Evolutionary conservation across 148 eudicot genomes (phyloP).

Genomic region (Camellia japonica): DNA sequence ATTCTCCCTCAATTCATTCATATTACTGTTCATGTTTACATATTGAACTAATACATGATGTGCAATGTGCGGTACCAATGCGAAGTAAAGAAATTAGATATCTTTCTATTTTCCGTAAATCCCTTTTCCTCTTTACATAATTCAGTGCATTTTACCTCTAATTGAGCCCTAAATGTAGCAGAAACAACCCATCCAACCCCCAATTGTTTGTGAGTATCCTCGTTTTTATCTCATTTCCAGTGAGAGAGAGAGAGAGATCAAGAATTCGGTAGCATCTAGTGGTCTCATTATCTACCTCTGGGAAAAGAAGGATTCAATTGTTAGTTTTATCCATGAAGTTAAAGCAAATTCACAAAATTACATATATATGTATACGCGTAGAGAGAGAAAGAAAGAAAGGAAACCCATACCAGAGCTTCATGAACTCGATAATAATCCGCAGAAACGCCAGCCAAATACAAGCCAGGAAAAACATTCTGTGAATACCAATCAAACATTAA

Average conservation of each 20-base stretch:
- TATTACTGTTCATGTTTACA: constrained; percentile 9
- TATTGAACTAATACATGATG: background rate
- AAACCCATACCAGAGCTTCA: constrained; percentile 31
- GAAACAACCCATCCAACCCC: background rate
- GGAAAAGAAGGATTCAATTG: background rate
- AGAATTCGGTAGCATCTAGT: background rate
- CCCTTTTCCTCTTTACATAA: constrained; percentile 29
- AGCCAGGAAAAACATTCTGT: constrained; percentile 60
- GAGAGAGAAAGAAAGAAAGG: too few species aligned
- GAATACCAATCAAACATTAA: constrained; percentile 6
- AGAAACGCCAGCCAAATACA: constrained; percentile 51
- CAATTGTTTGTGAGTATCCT: background rate
- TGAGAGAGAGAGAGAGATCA: too few species aligned
- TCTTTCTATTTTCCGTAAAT: constrained; percentile 19
- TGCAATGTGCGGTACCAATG: constrained; percentile 2
- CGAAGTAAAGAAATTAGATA: constrained; percentile 10
- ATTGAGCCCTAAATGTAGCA: constrained; percentile 19
- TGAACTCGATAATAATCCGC: constrained; percentile 45
- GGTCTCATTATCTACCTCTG: constrained; percentile 38
- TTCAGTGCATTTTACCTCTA: constrained; percentile 36
- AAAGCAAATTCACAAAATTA: too few species aligned
- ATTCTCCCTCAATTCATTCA: constrained; percentile 6
- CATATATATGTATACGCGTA: background rate
- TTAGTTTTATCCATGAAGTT: constrained; percentile 5
- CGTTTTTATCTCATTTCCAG: background rate